Evolutionary conservation across 2,329 filamentous ascomycete genomes (phyloP), one percentile per base, ranked within the genome.

Genomic region (Pyrenophora graminea): DNA sequence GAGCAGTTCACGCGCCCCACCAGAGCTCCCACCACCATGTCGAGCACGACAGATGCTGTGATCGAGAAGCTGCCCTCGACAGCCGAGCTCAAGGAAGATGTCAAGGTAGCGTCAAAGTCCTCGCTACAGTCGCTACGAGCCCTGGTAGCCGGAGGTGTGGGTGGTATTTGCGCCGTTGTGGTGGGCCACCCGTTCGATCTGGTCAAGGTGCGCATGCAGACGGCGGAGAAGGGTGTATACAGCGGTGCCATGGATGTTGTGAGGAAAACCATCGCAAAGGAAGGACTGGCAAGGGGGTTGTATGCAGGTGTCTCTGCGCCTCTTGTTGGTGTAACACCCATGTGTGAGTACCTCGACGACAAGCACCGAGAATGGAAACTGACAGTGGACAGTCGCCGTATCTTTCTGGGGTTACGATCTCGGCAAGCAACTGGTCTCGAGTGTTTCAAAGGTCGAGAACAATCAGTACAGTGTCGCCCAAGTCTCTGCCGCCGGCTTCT

Each of bases 221-320:
- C 94, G 2, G 91, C 94, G 31, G 92, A 97, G 77, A 88, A 86
- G 75, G 94, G 94, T 41, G 89, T 96, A 31, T 99, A 99, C 77
- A 88, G 81, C 31, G 87, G 89, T 39, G 94, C 94, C 12, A 81
- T 97, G 67, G 94, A 99, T 76, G 93, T 97, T 1, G 91, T 97
- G 58, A 82, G 83, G 74, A 96, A 89, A 80, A 93, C 90, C 31
- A 77, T 99, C 54, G 92, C 92, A 23, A 84, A 89, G 55, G 93
- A 97, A 75, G 94, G 94, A 1, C 73, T 96, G 61, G 76, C 78
- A 4, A 79, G 82, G 64, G 94, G 94, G 7, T 75, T 99, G 56
- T 99, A 99, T 75, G 94, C 94, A n/a, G 94, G 94, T 74, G 93
- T 99, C 39, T 94, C 89, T 63, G 94, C 94, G 66, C 94, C 94